phyloP scores from a whole-genome alignment of 2,329 filamentous ascomycete genomes.

The Penicillium sp. region DNA sequence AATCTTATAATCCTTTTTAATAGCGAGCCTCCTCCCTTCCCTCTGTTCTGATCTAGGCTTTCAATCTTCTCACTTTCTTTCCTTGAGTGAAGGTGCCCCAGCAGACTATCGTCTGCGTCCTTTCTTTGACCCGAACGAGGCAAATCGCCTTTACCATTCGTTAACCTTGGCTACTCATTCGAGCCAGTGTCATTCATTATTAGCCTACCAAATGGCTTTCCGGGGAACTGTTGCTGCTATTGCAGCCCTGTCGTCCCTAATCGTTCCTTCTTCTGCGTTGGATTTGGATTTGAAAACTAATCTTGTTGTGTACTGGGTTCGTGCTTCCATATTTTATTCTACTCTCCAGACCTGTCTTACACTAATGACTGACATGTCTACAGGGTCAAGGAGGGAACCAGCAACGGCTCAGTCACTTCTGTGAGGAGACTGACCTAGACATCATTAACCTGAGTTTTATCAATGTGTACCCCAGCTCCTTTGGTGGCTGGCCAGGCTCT shows the following conservation, averaged over 20 bases:
- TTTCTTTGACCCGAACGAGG: conserved; percentile 48
- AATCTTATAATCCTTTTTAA: conserved; percentile 2
- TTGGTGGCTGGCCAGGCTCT: conserved; percentile 52
- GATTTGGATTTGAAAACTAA: conserved; percentile 49
- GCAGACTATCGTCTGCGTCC: conserved; percentile 57
- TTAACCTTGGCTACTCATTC: conserved; percentile 37
- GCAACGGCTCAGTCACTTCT: conserved; percentile 53
- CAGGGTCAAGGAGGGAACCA: conserved; percentile 57
- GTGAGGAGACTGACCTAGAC: conserved; percentile 54
- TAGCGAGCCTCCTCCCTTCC: not conserved
- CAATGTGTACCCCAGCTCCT: conserved; percentile 53
- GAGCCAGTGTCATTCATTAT: conserved; percentile 36
- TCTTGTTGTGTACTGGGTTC: conserved; percentile 57
- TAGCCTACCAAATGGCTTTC: conserved; percentile 41
- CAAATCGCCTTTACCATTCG: conserved; percentile 37
- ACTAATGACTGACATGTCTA: conserved; percentile 13
- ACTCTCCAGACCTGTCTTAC: not conserved
- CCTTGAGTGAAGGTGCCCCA: conserved; percentile 22
- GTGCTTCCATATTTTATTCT: conserved; percentile 3
- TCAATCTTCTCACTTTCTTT: conserved; percentile 13
- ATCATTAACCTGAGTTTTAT: conserved; percentile 61
- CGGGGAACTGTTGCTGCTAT: conserved; percentile 37
- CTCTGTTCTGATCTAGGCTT: not conserved
- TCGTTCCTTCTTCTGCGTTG: conserved; percentile 43
- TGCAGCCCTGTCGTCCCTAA: conserved; percentile 37